Evolutionary conservation across 441 rosid genomes (phyloP).

Genomic region (Gossypium aridum): DNA sequence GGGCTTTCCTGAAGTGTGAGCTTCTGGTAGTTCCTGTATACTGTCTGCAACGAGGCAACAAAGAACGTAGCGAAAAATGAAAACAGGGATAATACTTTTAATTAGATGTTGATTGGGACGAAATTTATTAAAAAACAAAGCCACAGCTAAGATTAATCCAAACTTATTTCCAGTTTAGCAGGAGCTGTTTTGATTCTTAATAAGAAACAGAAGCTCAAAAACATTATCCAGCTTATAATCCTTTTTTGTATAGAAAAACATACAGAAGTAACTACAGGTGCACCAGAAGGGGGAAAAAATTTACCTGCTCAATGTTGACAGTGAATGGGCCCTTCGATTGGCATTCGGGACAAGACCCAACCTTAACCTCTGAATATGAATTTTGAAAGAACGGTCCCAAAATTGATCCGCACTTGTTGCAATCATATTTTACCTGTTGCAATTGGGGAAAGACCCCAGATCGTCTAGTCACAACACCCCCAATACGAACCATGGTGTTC

Average conservation of each 20-base stretch:
- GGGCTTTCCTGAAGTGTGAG: constrained; percentile 98
- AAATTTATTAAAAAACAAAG: not conserved
- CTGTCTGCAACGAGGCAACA: constrained; percentile 52
- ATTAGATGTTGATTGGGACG: not conserved
- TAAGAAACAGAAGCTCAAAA: not conserved
- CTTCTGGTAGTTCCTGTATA: constrained; percentile 95
- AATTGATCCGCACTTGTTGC: constrained; percentile 88
- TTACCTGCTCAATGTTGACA: constrained; percentile 91
- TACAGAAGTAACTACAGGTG: constrained; percentile 6
- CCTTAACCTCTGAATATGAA: constrained; percentile 97
- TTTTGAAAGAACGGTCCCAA: constrained; percentile 95
- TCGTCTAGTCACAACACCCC: constrained; percentile 97
- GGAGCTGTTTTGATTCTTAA: not conserved
- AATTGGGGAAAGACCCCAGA: constrained; percentile 97
- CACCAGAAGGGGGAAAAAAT: not conserved
- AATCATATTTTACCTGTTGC: constrained; percentile 96
- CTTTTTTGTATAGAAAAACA: not conserved
- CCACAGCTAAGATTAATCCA: not conserved
- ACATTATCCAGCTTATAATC: not conserved
- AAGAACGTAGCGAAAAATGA: not conserved
- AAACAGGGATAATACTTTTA: not conserved
- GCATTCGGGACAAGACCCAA: constrained; percentile 97
- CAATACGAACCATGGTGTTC: constrained; percentile 96
- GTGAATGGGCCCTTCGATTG: constrained; percentile 97
- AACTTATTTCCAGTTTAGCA: not conserved